These are phyloP conservation scores for Citrus sinensis DNA, from an alignment of 345 rosid species.

Conservation along the genomic window DVS_A1.0 CM039166.1:24132501-24133000, in stretches of 20 bases:
- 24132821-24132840: background rate
- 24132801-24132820: background rate
- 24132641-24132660: slow-evolving; percentile 94
- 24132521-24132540: too few species aligned
- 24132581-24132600: background rate
- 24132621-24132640: slow-evolving; percentile 61
- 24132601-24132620: background rate
- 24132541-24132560: background rate
- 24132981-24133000: slow-evolving; percentile 22
- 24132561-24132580: background rate
- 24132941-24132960: slow-evolving; percentile 9
- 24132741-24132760: slow-evolving; percentile 99
- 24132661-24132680: slow-evolving; percentile 87
- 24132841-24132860: background rate
- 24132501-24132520: background rate
- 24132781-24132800: slow-evolving; percentile 9
- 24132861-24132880: slow-evolving; percentile 72
- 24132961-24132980: background rate
- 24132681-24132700: slow-evolving; percentile 83
- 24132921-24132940: slow-evolving; percentile 16
- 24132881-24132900: slow-evolving; percentile 64
- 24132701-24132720: slow-evolving; percentile 98
- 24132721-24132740: slow-evolving; percentile 97
- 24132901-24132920: slow-evolving; percentile 14
- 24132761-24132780: slow-evolving; percentile 92